Conservation (phyloP, 345 rosid genomes). For the Nasturtium officinale region DNA sequence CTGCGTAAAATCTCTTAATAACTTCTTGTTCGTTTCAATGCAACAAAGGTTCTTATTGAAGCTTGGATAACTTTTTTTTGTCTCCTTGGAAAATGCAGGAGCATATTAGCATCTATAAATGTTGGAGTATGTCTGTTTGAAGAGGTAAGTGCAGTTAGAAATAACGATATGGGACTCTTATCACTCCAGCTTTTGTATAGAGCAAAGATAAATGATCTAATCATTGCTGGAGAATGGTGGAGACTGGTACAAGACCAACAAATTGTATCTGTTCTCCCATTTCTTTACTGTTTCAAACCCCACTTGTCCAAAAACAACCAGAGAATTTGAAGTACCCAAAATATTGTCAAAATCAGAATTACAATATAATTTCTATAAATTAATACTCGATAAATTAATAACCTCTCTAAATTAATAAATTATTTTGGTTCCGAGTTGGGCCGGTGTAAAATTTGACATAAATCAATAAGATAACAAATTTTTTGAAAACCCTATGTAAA, state of each 20-base stretch:
- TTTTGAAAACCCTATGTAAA: too few species aligned
- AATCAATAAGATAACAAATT: too few species aligned
- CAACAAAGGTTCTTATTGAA: background rate
- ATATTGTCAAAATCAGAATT: background rate
- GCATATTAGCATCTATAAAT: conserved; percentile 68
- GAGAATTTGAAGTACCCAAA: background rate
- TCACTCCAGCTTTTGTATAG: conserved; percentile 78
- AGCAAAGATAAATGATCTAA: conserved; percentile 84
- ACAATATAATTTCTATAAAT: too few species aligned
- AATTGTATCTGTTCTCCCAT: conserved; percentile 79
- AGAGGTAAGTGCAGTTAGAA: conserved; percentile 72
- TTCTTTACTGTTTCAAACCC: conserved; percentile 44
- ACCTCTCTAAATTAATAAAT: too few species aligned
- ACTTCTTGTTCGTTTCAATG: background rate
- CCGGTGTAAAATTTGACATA: too few species aligned
- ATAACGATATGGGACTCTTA: conserved; percentile 62
- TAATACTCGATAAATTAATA: too few species aligned
- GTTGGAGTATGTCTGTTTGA: conserved; percentile 82
- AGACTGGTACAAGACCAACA: conserved; percentile 96
- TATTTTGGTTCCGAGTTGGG: too few species aligned
- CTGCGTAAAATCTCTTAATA: conserved; percentile 47
- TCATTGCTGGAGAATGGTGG: conserved; percentile 96
- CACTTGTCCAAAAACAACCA: conserved; percentile 1
- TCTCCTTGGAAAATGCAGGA: conserved; percentile 46
- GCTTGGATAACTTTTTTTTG: background rate